Base-by-base conservation (phyloP, 2,329 filamentous ascomycete genomes). In the Elsinoe perseae region DNA sequence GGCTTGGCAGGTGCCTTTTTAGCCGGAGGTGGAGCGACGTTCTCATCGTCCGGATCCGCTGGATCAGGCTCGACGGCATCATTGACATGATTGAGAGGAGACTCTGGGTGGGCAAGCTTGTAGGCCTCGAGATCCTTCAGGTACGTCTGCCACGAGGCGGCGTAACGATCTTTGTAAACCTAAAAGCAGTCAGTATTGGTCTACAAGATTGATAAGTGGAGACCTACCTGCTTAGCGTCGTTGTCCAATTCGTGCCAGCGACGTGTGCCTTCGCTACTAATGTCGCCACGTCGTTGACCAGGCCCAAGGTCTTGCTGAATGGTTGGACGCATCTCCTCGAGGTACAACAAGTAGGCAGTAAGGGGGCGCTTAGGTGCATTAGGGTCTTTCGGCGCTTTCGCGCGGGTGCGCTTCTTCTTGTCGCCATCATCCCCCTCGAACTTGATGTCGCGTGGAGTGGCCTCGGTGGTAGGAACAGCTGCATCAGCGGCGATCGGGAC, bases 301-400 rank as follows among this genome's bases (percentile, higher is more conserved):
- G 83, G 79, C n/a, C 81, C 69, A 9, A 95, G 80, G 46, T 71
- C 67, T 3, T 68, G 66, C 57, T 87, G 85, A 64, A 97, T 93
- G 68, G 88, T 85, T 53, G 84, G 81, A 50, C 93, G 87, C 61
- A 89, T 89, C 61, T 87, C 85, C 71, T 95, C 87, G 79, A 95
- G 89, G 77, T 90, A 97, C 59, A 96, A 77, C 77, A 97, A 95
- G 77, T 95, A 96, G 2, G 92, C 90, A 4, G 92, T 97, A 67
- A 96, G 73, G 7, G 92, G 91, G 52, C 91, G 84, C 81, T 96
- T 97, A 59, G 92, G 92, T 5, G 91, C 91, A 71, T 95, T 95
- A 63, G 91, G 91, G 70, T 97, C 92, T 62, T 70, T 74, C 48
- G 71, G 69, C 67, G 76, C 77, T 67, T 87, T 67, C 28, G 62